Evolutionary conservation across 495 filamentous ascomycete species (phyloP), one percentile per base, ranked within the genome.

Genomic region (Lichina pygmaea): DNA sequence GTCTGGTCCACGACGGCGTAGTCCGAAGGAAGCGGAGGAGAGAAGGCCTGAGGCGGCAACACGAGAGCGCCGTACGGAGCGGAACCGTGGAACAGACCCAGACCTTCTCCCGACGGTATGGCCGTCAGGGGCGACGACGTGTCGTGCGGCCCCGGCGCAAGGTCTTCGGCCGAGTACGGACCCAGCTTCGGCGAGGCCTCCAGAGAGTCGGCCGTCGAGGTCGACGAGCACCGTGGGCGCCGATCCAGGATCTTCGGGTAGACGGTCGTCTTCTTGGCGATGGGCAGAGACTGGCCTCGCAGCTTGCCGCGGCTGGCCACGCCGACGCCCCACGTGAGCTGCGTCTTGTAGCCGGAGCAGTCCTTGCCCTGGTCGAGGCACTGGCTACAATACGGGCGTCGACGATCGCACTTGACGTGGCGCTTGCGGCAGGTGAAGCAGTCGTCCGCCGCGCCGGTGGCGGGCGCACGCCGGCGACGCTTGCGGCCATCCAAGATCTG

Each of bases 271-370:
- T 77, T 70, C 53, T 78, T 79, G 8, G 77, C 73, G 48, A 97
- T 75, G 15, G 89, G 89, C 17, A 91, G 64, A 40, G 85, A 79
- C 48, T 93, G 60, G 12, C 89, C 89, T 44, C 89, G 71, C 47
- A 97, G 71, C 64, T 97, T 97, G 49, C 89, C 89, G 51, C 89
- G 75, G 57, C 86, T 94, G 37, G 89, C 89, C 50, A 97, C 89
- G 24, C 89, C 89, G 34, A 97, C 79, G 10, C 86, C 89, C 89
- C 89, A 97, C 34, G 89, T 97, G 63, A 97, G 71, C 42, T 85
- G 82, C 16, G 89, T 95, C 62, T 91, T 89, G 66, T 97, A 97
- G 49, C 89, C 89, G 40, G 81, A 84, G 64, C 89, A 97, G 58
- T 92, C 84, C 55, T 82, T 86, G 46, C 84, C 81, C 48, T 77